These are phyloP conservation scores for Kodamaea kaohsiungensis DNA, from an alignment of 805 yeast species.

Conservation along the genomic window DNA sequence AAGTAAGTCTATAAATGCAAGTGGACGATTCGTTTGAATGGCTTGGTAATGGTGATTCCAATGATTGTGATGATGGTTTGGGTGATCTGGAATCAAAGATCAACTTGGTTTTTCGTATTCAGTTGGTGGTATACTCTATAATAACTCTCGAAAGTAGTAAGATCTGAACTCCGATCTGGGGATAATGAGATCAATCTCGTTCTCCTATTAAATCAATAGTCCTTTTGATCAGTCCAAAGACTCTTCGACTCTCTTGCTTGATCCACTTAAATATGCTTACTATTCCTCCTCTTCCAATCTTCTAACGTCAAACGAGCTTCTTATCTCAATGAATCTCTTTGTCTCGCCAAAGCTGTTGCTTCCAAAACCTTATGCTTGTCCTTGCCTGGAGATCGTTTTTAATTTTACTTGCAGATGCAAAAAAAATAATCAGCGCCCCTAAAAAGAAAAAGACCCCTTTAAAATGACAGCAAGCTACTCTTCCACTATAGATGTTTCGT, in stretches of 20 bases:
- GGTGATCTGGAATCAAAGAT: neutral
- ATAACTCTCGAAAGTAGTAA: neutral
- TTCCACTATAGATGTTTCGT: neutral
- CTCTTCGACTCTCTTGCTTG: neutral
- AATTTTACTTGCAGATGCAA: constrained; percentile 4
- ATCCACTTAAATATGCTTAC: neutral
- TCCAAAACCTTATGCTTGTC: constrained; percentile 1
- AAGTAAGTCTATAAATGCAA: constrained; percentile 2
- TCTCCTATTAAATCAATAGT: too few species aligned
- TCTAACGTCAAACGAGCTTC: neutral
- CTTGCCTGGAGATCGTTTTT: constrained; percentile 6
- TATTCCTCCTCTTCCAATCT: neutral
- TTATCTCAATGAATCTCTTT: neutral
- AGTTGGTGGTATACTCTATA: neutral
- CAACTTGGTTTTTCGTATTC: neutral
- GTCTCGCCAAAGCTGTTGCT: constrained; percentile 1
- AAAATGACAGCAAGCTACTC: neutral
- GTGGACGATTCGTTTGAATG: neutral
- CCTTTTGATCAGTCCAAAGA: too few species aligned
- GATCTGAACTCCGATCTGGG: neutral
- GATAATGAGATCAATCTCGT: neutral
- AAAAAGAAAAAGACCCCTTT: neutral
- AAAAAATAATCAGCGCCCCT: constrained; percentile 1
- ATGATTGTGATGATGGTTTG: neutral
- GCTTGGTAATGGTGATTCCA: neutral